Evolutionary conservation across 805 yeast species (phyloP), one percentile per base, ranked within the genome.

Genomic region (Teunomyces kruisii): DNA sequence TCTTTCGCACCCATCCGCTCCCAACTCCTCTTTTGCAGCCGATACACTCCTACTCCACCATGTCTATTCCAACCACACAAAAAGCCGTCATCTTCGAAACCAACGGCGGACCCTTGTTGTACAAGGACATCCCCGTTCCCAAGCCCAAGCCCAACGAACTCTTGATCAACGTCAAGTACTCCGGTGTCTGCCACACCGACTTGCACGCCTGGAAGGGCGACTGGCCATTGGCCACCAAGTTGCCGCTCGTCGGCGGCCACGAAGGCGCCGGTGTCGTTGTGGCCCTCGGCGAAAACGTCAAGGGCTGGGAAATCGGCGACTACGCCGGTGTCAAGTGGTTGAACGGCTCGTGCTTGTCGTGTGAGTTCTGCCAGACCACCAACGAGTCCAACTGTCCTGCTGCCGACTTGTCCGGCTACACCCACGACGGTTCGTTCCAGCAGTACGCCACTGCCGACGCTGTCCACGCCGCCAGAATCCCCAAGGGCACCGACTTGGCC

Each of bases 121-220:
- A 82, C 76, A 57, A 46, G 41, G 90, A 87, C 57, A 80, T 87
- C 51, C 86, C 91, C 43, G 92, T 88, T 46, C 95, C 96, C 58
- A 68, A 64, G 40, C 96, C 96, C 58, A 84, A 79, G 62, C 71
- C 88, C 48, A 84, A 82, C 62, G 91, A 88, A 70, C 75, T 88
- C 55, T 77, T 89, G 64, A 75, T 89, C 70, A 82, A 89, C 67
- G 83, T 89, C 68, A 82, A 81, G 72, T 88, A 83, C 77, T 81
- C 96, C 22, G 96, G 96, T 70, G 96, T 88, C 46, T 88, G 96
- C 72, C 96, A 90, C 76, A 88, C 96, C 30, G 96, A 88, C 64
- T 79, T 89, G 65, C 96, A 89, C 74, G 96, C 95, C 45, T 87
- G 94, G 91, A 81, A 86, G 65, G 96, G 96, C 61, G 96, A 89